Evolutionary conservation across 805 yeast species (phyloP), one percentile per base, ranked within the genome.

Genomic region (Yamadazyma scolyti): DNA sequence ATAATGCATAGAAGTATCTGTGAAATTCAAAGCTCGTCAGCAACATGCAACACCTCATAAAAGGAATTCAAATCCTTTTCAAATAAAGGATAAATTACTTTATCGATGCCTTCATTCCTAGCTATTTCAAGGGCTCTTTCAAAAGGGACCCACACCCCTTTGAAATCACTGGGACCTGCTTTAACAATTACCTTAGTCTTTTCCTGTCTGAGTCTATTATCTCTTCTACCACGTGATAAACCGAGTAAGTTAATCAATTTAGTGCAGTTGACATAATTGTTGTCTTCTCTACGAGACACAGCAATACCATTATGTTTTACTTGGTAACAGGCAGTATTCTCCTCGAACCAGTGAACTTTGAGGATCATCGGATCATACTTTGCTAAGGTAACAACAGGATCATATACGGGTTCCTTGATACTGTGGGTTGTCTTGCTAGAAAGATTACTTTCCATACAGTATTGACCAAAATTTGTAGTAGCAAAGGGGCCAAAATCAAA

Each of bases 121-220:
- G 68, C 68, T 31, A 61, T 51, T 39, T 62, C 68, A 20, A 40
- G 44, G 1, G 68, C 68, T 25, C 66, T 42, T 4, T 56, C 62
- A 36, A 61, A 55, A 1, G 68, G 68, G 11, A 62, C 52, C 69
- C 69, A 62, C 1, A 62, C 64, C 5, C 69, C 69, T 33, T 62
- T 62, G 30, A 62, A 43, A 31, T 57, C 56, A 67, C 61, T 62
- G 3, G 64, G 44, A 0, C 69, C 69, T 5, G 51, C 52, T 39
- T 58, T 57, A 9, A 58, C 53, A 5, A 61, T 63, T 14, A 27
- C 38, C 25, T 56, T 48, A 5, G 34, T 37, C 31, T 51, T 57
- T 34, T 62, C 69, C 3, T 56, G 42, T 34, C 61, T 62, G 25
- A 62, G 44, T 16, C 61, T 58, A 8, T 67, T 67, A 41, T 62